phyloP scores from a whole-genome alignment of 1,284 basidiomycete species.

The Ceratobasidium sp. region DNA sequence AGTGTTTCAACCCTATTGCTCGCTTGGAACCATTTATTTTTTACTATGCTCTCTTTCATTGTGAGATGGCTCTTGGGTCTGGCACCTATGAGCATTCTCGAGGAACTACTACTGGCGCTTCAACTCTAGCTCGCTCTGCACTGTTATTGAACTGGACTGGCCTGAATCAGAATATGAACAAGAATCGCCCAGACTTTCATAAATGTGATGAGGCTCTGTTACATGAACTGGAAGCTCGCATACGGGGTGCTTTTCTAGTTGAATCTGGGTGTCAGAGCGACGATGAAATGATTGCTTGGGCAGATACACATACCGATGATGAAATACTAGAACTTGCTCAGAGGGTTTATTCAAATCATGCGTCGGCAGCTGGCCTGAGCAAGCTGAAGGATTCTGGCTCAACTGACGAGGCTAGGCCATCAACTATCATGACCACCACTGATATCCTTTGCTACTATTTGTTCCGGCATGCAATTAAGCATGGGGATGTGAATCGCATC shows the following conservation, averaged over 20 bases:
- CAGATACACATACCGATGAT: neutral
- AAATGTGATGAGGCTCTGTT: neutral
- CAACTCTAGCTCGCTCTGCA: neutral
- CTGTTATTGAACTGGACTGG: neutral
- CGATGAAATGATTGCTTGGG: neutral
- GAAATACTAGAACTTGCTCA: neutral
- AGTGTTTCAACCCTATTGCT: neutral
- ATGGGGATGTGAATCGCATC: neutral
- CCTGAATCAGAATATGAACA: neutral
- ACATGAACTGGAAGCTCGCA: neutral
- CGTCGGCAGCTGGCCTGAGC: no score
- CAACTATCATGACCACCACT: no score
- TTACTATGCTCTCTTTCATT: neutral
- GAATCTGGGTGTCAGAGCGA: neutral
- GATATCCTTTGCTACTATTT: neutral
- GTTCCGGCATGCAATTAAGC: neutral
- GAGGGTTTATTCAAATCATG: neutral
- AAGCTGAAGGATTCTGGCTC: no score
- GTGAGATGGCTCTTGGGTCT: neutral
- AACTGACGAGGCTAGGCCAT: no score
- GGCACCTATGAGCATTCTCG: neutral
- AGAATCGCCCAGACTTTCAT: conserved; percentile 11
- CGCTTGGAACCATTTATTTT: neutral
- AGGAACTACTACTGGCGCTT: neutral
- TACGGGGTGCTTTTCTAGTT: neutral